Percentiles rank a stretch among this genome's conserved stretches.
Evolutionary conservation across 768 basidiomycete species (phyloP).

Genomic region (Suillus subluteus): DNA sequence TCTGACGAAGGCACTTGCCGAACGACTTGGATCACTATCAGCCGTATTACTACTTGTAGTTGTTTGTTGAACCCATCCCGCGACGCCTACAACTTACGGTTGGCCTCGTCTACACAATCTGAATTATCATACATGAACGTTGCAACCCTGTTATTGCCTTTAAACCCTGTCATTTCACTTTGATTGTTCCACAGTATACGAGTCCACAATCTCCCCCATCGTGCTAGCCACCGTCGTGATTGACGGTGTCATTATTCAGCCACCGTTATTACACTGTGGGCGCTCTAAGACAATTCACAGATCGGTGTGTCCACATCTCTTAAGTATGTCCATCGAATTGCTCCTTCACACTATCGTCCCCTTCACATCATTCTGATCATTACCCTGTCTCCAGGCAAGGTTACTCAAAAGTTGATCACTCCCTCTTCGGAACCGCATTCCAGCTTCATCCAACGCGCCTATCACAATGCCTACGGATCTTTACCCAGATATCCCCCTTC

Average conservation of each 20-base stretch:
- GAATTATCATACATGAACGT: no score
- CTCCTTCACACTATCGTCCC: neutral
- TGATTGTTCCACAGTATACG: neutral
- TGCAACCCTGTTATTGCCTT: no score
- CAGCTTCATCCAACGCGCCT: neutral
- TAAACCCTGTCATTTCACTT: neutral
- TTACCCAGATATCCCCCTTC: neutral
- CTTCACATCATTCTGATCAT: neutral
- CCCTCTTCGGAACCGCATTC: neutral
- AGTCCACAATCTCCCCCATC: neutral
- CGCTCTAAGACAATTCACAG: neutral
- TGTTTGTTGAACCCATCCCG: no score
- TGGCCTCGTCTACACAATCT: no score
- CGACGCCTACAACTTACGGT: no score
- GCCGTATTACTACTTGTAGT: no score
- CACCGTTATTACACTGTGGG: neutral
- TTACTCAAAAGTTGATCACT: conserved; percentile 13
- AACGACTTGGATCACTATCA: no score
- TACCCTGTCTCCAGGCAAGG: conserved; percentile 13
- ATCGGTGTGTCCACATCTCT: conserved; percentile 13
- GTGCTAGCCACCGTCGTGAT: neutral
- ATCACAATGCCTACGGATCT: neutral
- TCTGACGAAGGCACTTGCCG: no score
- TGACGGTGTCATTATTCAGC: neutral
- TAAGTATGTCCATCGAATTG: neutral